Evolutionary conservation across 768 basidiomycete species (phyloP), one percentile per base, ranked within the genome.

Genomic region (Boletus subcaerulescens): DNA sequence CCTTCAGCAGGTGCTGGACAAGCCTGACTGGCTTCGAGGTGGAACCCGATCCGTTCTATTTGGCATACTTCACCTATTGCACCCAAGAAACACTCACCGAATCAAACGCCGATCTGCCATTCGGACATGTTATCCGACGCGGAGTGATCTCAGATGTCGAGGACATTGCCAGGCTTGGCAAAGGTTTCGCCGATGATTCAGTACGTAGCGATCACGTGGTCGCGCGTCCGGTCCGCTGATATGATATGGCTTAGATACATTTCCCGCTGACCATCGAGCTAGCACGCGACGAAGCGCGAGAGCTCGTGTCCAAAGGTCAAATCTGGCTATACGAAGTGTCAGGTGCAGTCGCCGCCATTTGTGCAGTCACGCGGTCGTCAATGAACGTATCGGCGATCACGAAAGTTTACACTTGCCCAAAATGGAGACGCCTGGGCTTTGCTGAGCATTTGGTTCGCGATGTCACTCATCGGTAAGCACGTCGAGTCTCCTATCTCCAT

Each of bases 351-450:
- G 73, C 80, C 5, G 78, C 76, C 18, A 76, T 84, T 40, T 82
- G 81, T 44, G 82, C 82, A 15, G 80, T 78, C 20, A 79, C 82
- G n/a, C 77, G 82, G n/a, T 73, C 73, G 48, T 79, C 78, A 13
- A 64, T 72, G 52, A 71, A 69, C 12, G 78, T 82, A 22, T 76
- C 79, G 14, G 80, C 79, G 3, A 81, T 84, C 59, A 81, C 82
- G 9, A 84, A 84, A 64, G 82, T 83, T 2, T 81, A 78, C 62
- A 84, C 82, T 18, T 73, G 75, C 32, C 71, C 74, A 0, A 60
- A 62, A 24, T 80, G 73, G 73, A 66, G 81, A 52, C 69, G 76
- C 13, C 66, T 64, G 33, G 78, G 83, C 7, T 78, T 76, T 61
- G 83, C 82, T 15, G 79, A 80, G 63, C 71, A 72, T 43, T 65